These are phyloP conservation scores for Coemansia sp. DNA, from an alignment of 192 early-diverging fungal genomes.

Conservation along the genomic window DNA sequence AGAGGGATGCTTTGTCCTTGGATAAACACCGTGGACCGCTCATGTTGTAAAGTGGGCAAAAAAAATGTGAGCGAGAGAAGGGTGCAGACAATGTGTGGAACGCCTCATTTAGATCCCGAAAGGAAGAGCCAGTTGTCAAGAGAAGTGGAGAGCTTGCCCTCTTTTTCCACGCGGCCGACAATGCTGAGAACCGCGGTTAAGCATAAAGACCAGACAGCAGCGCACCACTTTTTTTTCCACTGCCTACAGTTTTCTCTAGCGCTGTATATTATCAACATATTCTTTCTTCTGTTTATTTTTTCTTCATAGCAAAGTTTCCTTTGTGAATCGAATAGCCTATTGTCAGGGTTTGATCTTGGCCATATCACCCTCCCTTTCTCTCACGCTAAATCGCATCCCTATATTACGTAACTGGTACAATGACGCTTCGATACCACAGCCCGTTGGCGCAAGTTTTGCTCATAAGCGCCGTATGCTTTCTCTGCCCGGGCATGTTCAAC, in stretches of 20 bases:
- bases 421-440: slow-evolving; percentile 55
- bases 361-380: background rate
- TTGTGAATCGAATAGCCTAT: background rate
- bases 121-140: background rate
- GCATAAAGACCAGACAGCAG: background rate
- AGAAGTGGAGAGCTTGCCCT: background rate
- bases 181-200: background rate
- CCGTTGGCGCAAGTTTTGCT: slow-evolving; percentile 69
- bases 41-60: background rate
- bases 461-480: slow-evolving; percentile 71
- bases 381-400: slow-evolving; percentile 1
- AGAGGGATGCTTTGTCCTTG: background rate
- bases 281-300: background rate
- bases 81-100: slow-evolving; percentile 11
- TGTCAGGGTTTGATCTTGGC: background rate
- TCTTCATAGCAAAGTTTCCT: background rate
- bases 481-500: slow-evolving; percentile 80
- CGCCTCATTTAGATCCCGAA: slow-evolving; percentile 12
- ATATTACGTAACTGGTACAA: slow-evolving; percentile 11
- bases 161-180: background rate
- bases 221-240: background rate
- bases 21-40: slow-evolving; percentile 9
- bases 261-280: background rate
- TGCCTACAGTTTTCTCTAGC: background rate
- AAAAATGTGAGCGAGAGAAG: slow-evolving; percentile 2